These are phyloP conservation scores for Posidonia australis DNA, from an alignment of 106 monocot species.

Conservation along the genomic window DNA sequence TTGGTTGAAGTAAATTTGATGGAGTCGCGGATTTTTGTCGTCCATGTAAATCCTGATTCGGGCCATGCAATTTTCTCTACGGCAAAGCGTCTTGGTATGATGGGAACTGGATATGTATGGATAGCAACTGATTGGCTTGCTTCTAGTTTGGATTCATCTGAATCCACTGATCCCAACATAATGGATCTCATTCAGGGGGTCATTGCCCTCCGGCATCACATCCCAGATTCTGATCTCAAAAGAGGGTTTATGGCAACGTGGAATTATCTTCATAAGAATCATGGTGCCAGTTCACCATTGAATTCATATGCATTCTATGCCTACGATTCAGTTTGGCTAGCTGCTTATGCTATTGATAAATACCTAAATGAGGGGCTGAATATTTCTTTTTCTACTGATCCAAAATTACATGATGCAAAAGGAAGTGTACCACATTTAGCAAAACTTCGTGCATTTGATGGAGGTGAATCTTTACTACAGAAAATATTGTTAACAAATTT, in stretches of 20 bases:
- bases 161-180: slow-evolving; percentile 7
- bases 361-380: slow-evolving; percentile 30
- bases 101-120: slow-evolving; percentile 67
- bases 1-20: slow-evolving; percentile 44
- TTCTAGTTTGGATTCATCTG: slow-evolving; percentile 41
- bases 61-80: slow-evolving; percentile 45
- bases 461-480: slow-evolving; percentile 35
- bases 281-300: slow-evolving; percentile 20
- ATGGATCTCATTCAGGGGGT: slow-evolving; percentile 58
- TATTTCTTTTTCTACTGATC: slow-evolving; percentile 46
- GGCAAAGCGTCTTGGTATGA: slow-evolving; percentile 46
- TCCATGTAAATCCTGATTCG: slow-evolving; percentile 78
- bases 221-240: slow-evolving; percentile 38
- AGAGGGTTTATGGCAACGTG: slow-evolving; percentile 36
- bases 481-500: slow-evolving; percentile 40
- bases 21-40: slow-evolving; percentile 68
- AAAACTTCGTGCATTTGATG: slow-evolving; percentile 33
- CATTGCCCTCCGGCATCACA: slow-evolving; percentile 44
- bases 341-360: slow-evolving; percentile 57
- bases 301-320: slow-evolving; percentile 67
- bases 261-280: slow-evolving; percentile 21
- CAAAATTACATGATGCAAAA: slow-evolving; percentile 31
- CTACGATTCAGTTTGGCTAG: slow-evolving; percentile 73
- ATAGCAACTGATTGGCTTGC: slow-evolving; percentile 78
- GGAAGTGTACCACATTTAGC: slow-evolving; percentile 31